A percentile compares a stretch with the other conserved stretches of the same genome.
Evolutionary conservation across 331 rosid species (phyloP).

Genomic region (Saraca asoca): DNA sequence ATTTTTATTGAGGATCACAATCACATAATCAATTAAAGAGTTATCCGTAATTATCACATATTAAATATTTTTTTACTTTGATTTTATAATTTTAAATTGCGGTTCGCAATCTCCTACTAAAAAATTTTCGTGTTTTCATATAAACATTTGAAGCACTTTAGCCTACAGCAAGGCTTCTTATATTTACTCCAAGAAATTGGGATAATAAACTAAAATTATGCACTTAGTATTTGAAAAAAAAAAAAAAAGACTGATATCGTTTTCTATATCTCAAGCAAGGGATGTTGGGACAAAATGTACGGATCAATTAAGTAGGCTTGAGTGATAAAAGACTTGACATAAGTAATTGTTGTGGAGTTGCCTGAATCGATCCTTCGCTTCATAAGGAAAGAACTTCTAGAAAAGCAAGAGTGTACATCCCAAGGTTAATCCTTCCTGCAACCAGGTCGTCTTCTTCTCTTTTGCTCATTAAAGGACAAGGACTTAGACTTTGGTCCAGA

Average conservation of each 20-base stretch:
- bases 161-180: not conserved
- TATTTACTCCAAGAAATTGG: slow-evolving; percentile 27
- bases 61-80: too few species aligned
- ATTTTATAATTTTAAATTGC: too few species aligned
- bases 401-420: slow-evolving; percentile 34
- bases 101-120: too few species aligned
- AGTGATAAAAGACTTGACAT: not conserved
- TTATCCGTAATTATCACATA: too few species aligned
- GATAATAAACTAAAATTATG: slow-evolving; percentile 8
- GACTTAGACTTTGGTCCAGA: too few species aligned
- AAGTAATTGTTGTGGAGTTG: slow-evolving; percentile 15
- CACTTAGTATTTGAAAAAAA: slow-evolving; percentile 4
- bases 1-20: too few species aligned
- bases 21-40: too few species aligned
- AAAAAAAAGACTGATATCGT: not conserved
- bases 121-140: too few species aligned
- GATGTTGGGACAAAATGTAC: not conserved
- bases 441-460: too few species aligned
- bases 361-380: not conserved
- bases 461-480: too few species aligned
- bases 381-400: not conserved
- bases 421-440: not conserved
- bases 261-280: not conserved
- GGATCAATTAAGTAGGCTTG: not conserved
- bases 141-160: too few species aligned